Evolutionary conservation across 768 basidiomycete genomes (phyloP).

Genomic region (Cyclocybe aegerita): DNA sequence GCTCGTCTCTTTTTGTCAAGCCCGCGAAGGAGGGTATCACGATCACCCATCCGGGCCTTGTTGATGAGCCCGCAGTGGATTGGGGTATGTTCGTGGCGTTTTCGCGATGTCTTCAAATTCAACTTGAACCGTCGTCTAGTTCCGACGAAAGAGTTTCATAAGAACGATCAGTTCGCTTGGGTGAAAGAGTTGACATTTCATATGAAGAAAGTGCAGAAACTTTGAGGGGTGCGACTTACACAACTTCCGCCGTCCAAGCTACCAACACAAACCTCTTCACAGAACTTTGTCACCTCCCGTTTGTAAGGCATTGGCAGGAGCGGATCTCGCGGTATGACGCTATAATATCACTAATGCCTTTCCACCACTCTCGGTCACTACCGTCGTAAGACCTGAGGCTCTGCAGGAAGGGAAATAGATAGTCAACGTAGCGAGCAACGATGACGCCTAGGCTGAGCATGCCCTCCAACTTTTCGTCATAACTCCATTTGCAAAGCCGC

Average conservation of each 20-base stretch:
- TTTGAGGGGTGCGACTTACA: not conserved
- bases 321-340: too few species aligned
- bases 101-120: not conserved
- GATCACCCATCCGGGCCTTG: constrained; percentile 20
- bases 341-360: too few species aligned
- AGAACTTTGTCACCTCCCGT: too few species aligned
- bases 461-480: too few species aligned
- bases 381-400: too few species aligned
- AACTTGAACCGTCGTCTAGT: constrained; percentile 6
- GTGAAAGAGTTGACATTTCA: constrained; percentile 21
- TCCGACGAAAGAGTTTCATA: constrained; percentile 19
- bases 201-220: constrained; percentile 8
- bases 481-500: too few species aligned
- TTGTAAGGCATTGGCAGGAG: too few species aligned
- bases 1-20: constrained; percentile 24
- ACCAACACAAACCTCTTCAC: too few species aligned
- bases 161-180: constrained; percentile 15
- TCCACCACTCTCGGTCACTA: too few species aligned
- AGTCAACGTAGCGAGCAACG: too few species aligned
- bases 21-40: constrained; percentile 18
- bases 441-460: too few species aligned
- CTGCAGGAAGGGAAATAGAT: too few species aligned
- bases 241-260: not conserved
- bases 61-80: constrained; percentile 17
- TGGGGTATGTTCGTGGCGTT: not conserved